Evolutionary conservation across 257 asterid species (phyloP).

Genomic region (Ligustrum vulgare): DNA sequence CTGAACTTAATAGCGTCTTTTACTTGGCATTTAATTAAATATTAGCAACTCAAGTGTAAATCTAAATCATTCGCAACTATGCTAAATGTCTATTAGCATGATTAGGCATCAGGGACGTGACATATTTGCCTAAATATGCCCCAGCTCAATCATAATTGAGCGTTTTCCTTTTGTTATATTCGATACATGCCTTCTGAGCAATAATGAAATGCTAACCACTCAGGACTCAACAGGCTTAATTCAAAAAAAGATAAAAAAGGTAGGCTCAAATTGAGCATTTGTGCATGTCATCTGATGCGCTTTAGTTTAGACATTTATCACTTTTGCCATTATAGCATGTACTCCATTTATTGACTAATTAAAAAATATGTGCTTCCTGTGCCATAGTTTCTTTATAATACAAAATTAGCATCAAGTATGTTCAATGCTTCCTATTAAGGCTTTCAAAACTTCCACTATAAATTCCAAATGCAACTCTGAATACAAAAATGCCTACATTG

Average conservation of each 20-base stretch:
- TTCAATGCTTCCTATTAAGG: not conserved
- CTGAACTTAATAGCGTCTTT: not conserved
- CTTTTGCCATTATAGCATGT: too few species aligned
- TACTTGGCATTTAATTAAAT: not conserved
- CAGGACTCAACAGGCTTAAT: not conserved
- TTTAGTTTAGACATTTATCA: not conserved
- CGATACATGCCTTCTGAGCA: not conserved
- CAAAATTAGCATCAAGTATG: not conserved
- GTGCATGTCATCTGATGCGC: not conserved
- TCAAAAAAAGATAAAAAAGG: not conserved
- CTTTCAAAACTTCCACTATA: not conserved
- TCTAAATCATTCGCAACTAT: not conserved
- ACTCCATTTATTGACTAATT: too few species aligned
- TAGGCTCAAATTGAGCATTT: not conserved
- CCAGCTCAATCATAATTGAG: not conserved
- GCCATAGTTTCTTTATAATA: not conserved
- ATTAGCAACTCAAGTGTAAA: not conserved
- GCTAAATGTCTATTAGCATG: not conserved
- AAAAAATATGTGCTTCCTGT: not conserved
- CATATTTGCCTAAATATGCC: not conserved
- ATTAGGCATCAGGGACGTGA: not conserved
- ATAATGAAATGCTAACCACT: not conserved
- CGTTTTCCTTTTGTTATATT: not conserved
- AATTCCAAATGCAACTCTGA: not conserved
- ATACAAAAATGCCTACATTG: not conserved